phyloP scores from a whole-genome alignment of 2,329 filamentous ascomycete genomes.

The Aureobasidium subglaciale region DNA sequence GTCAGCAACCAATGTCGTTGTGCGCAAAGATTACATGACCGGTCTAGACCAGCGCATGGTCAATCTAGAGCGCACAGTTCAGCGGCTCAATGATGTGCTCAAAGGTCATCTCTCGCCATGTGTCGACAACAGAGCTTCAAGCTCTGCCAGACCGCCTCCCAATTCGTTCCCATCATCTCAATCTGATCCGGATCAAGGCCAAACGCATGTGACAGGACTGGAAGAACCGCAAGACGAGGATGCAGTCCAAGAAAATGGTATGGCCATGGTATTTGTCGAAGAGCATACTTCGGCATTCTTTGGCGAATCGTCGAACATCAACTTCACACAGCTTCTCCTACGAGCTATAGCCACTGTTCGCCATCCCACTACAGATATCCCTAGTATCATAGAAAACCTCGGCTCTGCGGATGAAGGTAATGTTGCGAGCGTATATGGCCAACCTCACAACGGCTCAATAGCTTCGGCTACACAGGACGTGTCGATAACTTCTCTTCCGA shows the following conservation, averaged over 20 bases:
- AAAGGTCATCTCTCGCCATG: not conserved
- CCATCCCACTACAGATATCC: not conserved
- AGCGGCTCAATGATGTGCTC: constrained; percentile 12
- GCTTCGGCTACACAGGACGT: not conserved
- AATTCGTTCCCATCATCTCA: not conserved
- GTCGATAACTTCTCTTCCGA: constrained; percentile 23
- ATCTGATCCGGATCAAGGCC: not conserved
- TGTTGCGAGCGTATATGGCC: constrained; percentile 1
- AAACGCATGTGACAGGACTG: not conserved
- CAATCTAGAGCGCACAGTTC: constrained; percentile 13
- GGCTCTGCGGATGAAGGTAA: not conserved
- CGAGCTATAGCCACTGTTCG: constrained; percentile 22
- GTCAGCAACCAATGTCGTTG: constrained; percentile 33
- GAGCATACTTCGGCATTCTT: constrained; percentile 33
- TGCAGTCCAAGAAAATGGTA: constrained; percentile 26
- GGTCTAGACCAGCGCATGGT: not conserved
- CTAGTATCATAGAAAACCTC: not conserved
- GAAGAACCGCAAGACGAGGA: not conserved
- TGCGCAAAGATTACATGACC: constrained; percentile 32
- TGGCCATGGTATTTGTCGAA: constrained; percentile 31
- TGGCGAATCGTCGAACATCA: constrained; percentile 38
- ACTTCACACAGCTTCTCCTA: constrained; percentile 34
- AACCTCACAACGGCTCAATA: constrained; percentile 6
- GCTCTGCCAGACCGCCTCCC: not conserved
- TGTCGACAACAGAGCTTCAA: not conserved